phyloP scores from a whole-genome alignment of 2,329 filamentous ascomycete genomes.

The Penicillium sp. region DNA sequence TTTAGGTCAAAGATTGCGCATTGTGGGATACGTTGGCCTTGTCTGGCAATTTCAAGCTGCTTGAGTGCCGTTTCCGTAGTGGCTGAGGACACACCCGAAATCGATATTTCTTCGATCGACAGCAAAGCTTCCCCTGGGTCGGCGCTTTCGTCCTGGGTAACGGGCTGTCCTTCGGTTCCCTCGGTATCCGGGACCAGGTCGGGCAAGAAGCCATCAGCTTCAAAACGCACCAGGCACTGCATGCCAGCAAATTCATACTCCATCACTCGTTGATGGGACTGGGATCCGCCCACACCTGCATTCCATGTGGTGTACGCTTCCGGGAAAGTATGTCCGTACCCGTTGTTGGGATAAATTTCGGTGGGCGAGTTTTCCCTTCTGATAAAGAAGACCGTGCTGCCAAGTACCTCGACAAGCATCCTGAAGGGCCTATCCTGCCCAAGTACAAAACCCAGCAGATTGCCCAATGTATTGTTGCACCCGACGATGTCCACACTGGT shows the following conservation, averaged over 20 bases:
- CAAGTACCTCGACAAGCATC: conserved; percentile 50
- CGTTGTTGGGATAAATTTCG: conserved; percentile 47
- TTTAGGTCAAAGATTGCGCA: conserved; percentile 46
- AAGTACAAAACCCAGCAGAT: conserved; percentile 50
- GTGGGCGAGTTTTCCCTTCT: conserved; percentile 54
- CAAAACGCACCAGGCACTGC: conserved; percentile 47
- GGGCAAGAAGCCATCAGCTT: conserved; percentile 50
- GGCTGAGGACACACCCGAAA: background rate
- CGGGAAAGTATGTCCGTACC: conserved; percentile 59
- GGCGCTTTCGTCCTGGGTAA: background rate
- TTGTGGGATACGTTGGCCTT: conserved; percentile 31
- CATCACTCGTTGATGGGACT: conserved; percentile 55
- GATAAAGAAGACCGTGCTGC: conserved; percentile 54
- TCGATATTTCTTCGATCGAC: background rate
- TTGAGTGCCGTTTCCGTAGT: background rate
- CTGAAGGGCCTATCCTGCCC: conserved; percentile 46
- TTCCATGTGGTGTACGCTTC: conserved; percentile 60
- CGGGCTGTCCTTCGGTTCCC: background rate
- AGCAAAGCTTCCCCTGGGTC: conserved; percentile 1
- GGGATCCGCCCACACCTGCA: conserved; percentile 44
- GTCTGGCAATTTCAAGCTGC: conserved; percentile 17
- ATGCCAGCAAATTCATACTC: conserved; percentile 51
- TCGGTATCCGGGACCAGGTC: conserved; percentile 1
- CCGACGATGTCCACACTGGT: conserved; percentile 47
- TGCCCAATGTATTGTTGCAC: conserved; percentile 55